phyloP scores from a whole-genome alignment of 176 grass and related monocot species.

The Aechmea fasciata region DNA sequence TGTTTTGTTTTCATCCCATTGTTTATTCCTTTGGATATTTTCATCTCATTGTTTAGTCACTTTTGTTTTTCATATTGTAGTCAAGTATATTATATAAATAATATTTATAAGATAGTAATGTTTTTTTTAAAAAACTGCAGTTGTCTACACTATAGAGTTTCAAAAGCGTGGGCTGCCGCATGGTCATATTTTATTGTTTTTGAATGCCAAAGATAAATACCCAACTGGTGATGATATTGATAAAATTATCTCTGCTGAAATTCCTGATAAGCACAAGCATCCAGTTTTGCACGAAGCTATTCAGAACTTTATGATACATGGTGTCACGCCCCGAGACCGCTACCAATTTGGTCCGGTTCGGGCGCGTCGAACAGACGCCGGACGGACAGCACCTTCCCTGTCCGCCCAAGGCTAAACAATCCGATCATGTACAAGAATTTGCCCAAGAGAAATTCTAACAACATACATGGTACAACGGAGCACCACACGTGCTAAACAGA shows the following conservation, averaged over 20 bases:
- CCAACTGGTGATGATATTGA: constrained; percentile 2
- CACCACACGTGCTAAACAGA: too few species aligned
- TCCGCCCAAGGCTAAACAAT: too few species aligned
- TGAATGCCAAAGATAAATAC: not conserved
- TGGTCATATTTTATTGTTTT: constrained; percentile 10
- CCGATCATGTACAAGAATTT: too few species aligned
- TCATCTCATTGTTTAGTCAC: not conserved
- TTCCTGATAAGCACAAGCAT: not conserved
- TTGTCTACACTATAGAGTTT: constrained; percentile 14
- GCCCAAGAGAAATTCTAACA: too few species aligned
- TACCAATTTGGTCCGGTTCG: too few species aligned
- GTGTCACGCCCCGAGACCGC: too few species aligned
- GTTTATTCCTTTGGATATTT: not conserved
- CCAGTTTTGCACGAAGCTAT: not conserved
- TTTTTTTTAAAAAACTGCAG: not conserved
- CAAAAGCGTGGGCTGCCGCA: constrained; percentile 22
- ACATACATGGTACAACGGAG: too few species aligned
- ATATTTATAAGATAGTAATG: constrained; percentile 2
- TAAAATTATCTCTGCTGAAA: constrained; percentile 11
- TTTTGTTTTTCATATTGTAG: not conserved
- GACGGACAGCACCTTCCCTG: too few species aligned
- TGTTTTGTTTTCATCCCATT: not conserved
- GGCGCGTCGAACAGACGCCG: too few species aligned
- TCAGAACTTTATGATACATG: constrained; percentile 13
- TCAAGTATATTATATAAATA: not conserved